phyloP scores from a whole-genome alignment of 1,139 yeast species.

The Spencermartinsiella ligniputridi region DNA sequence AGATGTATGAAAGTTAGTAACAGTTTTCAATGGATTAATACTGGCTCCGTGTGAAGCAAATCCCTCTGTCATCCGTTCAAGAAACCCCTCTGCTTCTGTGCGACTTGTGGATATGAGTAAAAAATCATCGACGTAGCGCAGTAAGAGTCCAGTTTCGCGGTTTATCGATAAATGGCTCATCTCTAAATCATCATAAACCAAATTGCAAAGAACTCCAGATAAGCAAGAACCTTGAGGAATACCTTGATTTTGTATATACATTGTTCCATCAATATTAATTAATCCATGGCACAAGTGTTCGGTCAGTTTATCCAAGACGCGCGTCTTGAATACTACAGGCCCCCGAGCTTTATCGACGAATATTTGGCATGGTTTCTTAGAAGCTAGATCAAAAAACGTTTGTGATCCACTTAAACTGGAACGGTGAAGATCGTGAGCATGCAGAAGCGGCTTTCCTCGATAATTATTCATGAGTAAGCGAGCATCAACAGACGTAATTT shows the following conservation, averaged over 20 bases:
- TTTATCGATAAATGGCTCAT: constrained; percentile 22
- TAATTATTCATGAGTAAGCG: not conserved
- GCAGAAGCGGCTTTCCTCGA: not conserved
- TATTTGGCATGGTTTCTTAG: constrained; percentile 2
- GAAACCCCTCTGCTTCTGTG: constrained; percentile 27
- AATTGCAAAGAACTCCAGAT: constrained; percentile 71
- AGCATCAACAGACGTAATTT: not conserved
- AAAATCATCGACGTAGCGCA: constrained; percentile 85
- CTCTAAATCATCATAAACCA: constrained; percentile 54
- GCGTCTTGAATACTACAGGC: constrained; percentile 3
- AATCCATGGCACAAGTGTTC: constrained; percentile 42
- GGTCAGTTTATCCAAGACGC: constrained; percentile 24
- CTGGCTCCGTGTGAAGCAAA: constrained; percentile 56
- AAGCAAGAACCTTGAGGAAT: constrained; percentile 84
- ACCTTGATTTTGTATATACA: constrained; percentile 55
- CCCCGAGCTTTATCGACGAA: constrained; percentile 11
- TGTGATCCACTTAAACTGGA: not conserved
- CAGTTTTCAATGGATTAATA: constrained; percentile 56
- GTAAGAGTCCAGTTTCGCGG: constrained; percentile 35
- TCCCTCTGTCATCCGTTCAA: constrained; percentile 33
- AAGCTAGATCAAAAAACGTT: not conserved
- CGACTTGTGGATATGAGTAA: constrained; percentile 52
- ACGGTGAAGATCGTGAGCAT: constrained; percentile 1
- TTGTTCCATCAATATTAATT: constrained; percentile 34
- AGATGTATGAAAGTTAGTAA: constrained; percentile 28